These are phyloP conservation scores for Aspergillus intermedius DNA, from an alignment of 2,329 filamentous ascomycete species.

Conservation along the genomic window DNA sequence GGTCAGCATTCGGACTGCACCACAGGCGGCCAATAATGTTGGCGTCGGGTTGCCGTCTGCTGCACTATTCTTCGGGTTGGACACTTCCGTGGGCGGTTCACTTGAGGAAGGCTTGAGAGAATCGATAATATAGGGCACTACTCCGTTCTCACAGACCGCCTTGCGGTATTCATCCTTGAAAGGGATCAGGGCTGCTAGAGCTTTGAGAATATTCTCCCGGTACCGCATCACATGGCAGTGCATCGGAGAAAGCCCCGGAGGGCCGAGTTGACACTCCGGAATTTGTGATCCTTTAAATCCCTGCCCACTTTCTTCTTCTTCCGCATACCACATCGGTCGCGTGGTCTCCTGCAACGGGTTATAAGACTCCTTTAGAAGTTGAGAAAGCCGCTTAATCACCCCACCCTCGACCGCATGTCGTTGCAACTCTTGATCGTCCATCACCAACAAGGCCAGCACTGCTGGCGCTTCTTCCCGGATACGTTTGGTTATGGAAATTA, in stretches of 20 bases:
- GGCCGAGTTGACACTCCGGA: constrained; percentile 49
- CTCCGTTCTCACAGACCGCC: constrained; percentile 71
- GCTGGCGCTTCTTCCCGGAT: constrained; percentile 66
- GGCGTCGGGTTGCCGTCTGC: constrained; percentile 69
- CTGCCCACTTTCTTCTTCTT: constrained; percentile 18
- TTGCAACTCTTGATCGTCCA: constrained; percentile 72
- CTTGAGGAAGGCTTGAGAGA: constrained; percentile 59
- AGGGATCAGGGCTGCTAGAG: constrained; percentile 72
- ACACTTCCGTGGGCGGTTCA: constrained; percentile 20
- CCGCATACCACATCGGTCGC: constrained; percentile 51
- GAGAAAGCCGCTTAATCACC: constrained; percentile 56
- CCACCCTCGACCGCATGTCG: constrained; percentile 69
- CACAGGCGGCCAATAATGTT: constrained; percentile 80
- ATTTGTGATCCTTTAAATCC: constrained; percentile 14
- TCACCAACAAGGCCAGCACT: constrained; percentile 70
- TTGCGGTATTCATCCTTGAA: constrained; percentile 82
- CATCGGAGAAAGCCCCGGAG: constrained; percentile 55
- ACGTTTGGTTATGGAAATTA: constrained; percentile 41
- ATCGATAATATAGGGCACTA: constrained; percentile 74
- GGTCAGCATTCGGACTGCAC: constrained; percentile 71
- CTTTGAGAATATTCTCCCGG: constrained; percentile 68
- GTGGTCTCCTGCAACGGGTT: constrained; percentile 49
- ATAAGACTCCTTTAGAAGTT: constrained; percentile 60
- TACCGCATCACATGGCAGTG: constrained; percentile 65
- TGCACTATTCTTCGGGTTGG: constrained; percentile 29